Percentiles rank a stretch among this genome's conserved stretches.
Evolutionary conservation across 495 filamentous ascomycete species (phyloP).

Genomic region (Penicillium daleae): DNA sequence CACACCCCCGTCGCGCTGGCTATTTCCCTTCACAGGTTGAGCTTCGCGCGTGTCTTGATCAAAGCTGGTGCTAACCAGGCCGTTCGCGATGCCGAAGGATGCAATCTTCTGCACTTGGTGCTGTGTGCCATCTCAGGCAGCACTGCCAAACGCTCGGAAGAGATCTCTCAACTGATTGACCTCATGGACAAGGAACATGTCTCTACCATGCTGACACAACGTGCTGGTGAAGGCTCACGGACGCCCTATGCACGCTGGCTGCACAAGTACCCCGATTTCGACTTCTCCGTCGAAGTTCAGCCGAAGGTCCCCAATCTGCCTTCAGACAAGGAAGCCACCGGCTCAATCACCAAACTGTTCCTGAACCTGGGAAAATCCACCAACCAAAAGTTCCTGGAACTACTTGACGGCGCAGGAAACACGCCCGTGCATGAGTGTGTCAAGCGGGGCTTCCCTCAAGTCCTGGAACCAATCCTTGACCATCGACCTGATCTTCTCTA

Average conservation of each 20-base stretch:
- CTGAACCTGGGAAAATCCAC: slow-evolving; percentile 53
- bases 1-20: slow-evolving; percentile 66
- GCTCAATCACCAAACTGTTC: slow-evolving; percentile 35
- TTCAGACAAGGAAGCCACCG: background rate
- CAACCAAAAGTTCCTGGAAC: slow-evolving; percentile 55
- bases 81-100: slow-evolving; percentile 50
- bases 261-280: background rate
- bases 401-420: slow-evolving; percentile 70
- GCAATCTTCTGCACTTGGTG: slow-evolving; percentile 64
- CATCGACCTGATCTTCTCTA: slow-evolving; percentile 60
- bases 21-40: slow-evolving; percentile 50
- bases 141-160: slow-evolving; percentile 19
- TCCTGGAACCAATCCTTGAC: slow-evolving; percentile 55
- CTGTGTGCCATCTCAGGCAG: slow-evolving; percentile 29
- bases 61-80: slow-evolving; percentile 67
- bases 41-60: slow-evolving; percentile 62
- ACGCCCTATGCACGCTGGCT: slow-evolving; percentile 55
- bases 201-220: slow-evolving; percentile 49
- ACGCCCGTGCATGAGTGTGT: slow-evolving; percentile 64
- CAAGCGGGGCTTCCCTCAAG: slow-evolving; percentile 32
- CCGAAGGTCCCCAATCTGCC: background rate
- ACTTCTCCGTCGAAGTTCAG: background rate
- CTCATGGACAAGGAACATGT: slow-evolving; percentile 56
- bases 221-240: slow-evolving; percentile 46
- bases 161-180: slow-evolving; percentile 49